Evolutionary conservation across 495 filamentous ascomycete genomes (phyloP).

Genomic region (Aeminium ludgeri): DNA sequence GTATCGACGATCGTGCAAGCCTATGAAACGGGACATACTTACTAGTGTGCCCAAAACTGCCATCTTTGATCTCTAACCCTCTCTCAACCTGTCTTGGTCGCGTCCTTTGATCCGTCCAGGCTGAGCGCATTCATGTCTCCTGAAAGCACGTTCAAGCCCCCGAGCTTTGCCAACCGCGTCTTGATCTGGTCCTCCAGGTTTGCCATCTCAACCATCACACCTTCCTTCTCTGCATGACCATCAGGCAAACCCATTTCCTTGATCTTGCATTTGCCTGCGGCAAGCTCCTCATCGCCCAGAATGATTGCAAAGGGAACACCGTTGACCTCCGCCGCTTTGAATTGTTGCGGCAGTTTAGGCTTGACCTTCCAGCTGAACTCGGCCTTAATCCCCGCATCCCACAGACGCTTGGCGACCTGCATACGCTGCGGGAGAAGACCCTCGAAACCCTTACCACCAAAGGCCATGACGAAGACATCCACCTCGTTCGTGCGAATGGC

Average conservation of each 20-base stretch:
- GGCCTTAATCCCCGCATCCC: slow-evolving; percentile 69
- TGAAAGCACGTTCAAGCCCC: background rate
- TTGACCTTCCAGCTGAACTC: slow-evolving; percentile 69
- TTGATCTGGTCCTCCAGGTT: slow-evolving; percentile 47
- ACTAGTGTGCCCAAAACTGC: slow-evolving; percentile 2
- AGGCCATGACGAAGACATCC: slow-evolving; percentile 82
- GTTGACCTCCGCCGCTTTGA: slow-evolving; percentile 58
- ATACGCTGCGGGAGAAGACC: slow-evolving; percentile 70
- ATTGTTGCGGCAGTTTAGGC: slow-evolving; percentile 60
- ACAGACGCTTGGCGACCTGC: slow-evolving; percentile 50
- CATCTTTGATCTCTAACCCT: background rate
- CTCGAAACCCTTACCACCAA: slow-evolving; percentile 74
- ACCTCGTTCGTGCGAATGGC: slow-evolving; percentile 52
- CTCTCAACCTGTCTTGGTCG: slow-evolving; percentile 3
- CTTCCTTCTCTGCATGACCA: slow-evolving; percentile 74
- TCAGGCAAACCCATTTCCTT: slow-evolving; percentile 71
- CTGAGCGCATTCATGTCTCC: slow-evolving; percentile 5
- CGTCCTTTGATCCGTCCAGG: slow-evolving; percentile 2
- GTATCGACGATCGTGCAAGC: background rate
- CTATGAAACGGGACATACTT: background rate
- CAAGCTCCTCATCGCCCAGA: slow-evolving; percentile 64
- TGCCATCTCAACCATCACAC: slow-evolving; percentile 46
- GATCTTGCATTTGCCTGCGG: slow-evolving; percentile 56
- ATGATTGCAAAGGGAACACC: slow-evolving; percentile 61
- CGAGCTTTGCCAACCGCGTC: slow-evolving; percentile 22